These are phyloP conservation scores for Pulveroboletus sp. DNA, from an alignment of 768 basidiomycete genomes.

Conservation along the genomic window DNA sequence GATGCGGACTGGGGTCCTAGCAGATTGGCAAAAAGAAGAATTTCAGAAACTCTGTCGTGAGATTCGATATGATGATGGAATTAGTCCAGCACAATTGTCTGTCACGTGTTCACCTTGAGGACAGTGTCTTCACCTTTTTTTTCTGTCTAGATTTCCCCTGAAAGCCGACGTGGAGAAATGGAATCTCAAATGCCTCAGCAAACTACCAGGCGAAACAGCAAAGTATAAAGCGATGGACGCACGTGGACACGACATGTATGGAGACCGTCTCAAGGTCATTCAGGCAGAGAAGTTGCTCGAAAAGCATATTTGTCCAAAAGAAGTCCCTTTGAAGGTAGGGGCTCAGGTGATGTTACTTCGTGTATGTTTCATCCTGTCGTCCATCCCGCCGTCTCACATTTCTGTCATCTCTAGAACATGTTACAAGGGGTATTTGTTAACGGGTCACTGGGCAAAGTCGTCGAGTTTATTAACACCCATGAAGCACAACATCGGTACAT, in stretches of 20 bases:
- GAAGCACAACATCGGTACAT: slow-evolving; percentile 28
- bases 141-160: slow-evolving; percentile 22
- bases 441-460: slow-evolving; percentile 82
- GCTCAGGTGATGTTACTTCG: slow-evolving; percentile 78
- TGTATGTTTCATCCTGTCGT: slow-evolving; percentile 12
- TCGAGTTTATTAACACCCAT: slow-evolving; percentile 27
- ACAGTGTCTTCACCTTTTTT: neutral
- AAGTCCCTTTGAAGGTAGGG: slow-evolving; percentile 50
- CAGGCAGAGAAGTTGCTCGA: slow-evolving; percentile 38
- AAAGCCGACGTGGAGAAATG: slow-evolving; percentile 25
- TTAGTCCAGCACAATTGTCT: slow-evolving; percentile 87
- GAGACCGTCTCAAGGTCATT: slow-evolving; percentile 26
- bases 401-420: slow-evolving; percentile 26
- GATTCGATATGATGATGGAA: slow-evolving; percentile 71
- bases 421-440: slow-evolving; percentile 55
- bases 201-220: slow-evolving; percentile 25
- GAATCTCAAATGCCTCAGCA: slow-evolving; percentile 19
- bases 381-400: neutral
- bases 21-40: slow-evolving; percentile 54
- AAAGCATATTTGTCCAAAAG: slow-evolving; percentile 43
- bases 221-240: slow-evolving; percentile 42
- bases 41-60: slow-evolving; percentile 64
- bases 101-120: slow-evolving; percentile 18
- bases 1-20: slow-evolving; percentile 87
- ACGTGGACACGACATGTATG: slow-evolving; percentile 39